Base-by-base conservation (phyloP, 768 basidiomycete species). In the Tephrocybe sp. region DNA sequence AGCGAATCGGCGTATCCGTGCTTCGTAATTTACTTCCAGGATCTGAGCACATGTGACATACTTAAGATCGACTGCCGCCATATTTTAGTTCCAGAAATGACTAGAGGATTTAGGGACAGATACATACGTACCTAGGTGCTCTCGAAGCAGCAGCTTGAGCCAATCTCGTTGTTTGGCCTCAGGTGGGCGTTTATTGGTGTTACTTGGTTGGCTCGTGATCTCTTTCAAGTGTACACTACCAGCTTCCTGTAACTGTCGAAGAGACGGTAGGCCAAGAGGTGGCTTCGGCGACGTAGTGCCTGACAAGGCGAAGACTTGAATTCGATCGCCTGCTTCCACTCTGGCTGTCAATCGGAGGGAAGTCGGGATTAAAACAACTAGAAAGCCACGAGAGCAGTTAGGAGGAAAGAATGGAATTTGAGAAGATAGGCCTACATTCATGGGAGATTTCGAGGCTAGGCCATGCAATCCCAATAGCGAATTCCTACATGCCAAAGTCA, bases 381-480 rank as follows among this genome's bases (percentile, higher is more conserved):
- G 39, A 58, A 41, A 16, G 39, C 42, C 45, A 51, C 41, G 50
- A 47, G 57, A 51, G 30, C 16, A 21, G 43, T 41, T 42, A 29
- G 36, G 50, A 41, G 24, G 47, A 47, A 52, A 52, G 52, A 46
- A 24, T 42, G 52, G 49, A 52, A 53, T 60, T 47, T 49, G 44
- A 27, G 30, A 47, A 9, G 42, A 31, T 47, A 47, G 52, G 74
- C 82, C 60, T 64, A 86, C 89, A 70, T 52, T 82, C 77, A 44
- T 73, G 74, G 22, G 80, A 61, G 47, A 84, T 46, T 7, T 87
- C 84, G 38, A 75, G 58, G 31, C 84, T 86, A n/a, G 88, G 88
- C 89, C 89, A 91, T 57, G 79, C 76, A 39, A 83, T 68, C 4
- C 89, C 90, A 45, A 90, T 70, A 11, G 83, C 79, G 63, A 84